Percentiles rank a stretch among this genome's conserved stretches.
Evolutionary conservation across 768 basidiomycete genomes (phyloP).

Genomic region (Lactarius akahatsu): DNA sequence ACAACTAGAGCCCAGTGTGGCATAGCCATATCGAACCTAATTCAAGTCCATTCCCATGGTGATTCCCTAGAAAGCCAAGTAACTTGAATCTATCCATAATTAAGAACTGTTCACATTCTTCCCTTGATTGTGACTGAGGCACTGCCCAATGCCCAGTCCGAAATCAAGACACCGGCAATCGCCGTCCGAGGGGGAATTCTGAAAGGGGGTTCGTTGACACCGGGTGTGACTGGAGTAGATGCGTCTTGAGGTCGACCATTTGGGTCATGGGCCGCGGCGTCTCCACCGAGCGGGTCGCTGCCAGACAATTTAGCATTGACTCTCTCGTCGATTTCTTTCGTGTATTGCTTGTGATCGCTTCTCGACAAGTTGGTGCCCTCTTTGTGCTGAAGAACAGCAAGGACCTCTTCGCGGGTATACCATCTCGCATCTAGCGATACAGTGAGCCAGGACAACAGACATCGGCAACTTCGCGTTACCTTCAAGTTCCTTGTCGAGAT

Average conservation of each 20-base stretch:
- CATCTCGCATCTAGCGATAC: conserved; percentile 72
- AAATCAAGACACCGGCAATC: conserved; percentile 82
- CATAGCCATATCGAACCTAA: background rate
- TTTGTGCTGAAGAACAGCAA: conserved; percentile 56
- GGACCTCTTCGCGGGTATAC: conserved; percentile 77
- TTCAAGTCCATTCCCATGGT: background rate
- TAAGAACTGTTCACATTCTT: conserved; percentile 14
- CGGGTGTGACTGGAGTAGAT: conserved; percentile 30
- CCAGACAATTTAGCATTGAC: conserved; percentile 26
- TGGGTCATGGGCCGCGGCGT: conserved; percentile 33
- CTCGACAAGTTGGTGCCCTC: conserved; percentile 50
- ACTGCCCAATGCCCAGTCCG: conserved; percentile 73
- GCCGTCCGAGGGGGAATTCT: conserved; percentile 74
- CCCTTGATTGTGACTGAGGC: conserved; percentile 33
- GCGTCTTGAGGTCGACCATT: conserved; percentile 26
- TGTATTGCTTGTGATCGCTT: conserved; percentile 51
- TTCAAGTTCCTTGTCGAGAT: conserved; percentile 94
- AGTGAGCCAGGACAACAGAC: background rate
- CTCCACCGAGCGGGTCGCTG: conserved; percentile 33
- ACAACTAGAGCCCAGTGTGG: background rate
- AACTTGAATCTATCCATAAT: background rate
- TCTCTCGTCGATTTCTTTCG: conserved; percentile 42
- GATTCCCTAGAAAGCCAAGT: background rate
- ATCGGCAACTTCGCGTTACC: conserved; percentile 43
- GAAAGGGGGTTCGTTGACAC: conserved; percentile 49